phyloP scores from a whole-genome alignment of 2,329 filamentous ascomycete species.

The Magnaporthiopsis poae region DNA sequence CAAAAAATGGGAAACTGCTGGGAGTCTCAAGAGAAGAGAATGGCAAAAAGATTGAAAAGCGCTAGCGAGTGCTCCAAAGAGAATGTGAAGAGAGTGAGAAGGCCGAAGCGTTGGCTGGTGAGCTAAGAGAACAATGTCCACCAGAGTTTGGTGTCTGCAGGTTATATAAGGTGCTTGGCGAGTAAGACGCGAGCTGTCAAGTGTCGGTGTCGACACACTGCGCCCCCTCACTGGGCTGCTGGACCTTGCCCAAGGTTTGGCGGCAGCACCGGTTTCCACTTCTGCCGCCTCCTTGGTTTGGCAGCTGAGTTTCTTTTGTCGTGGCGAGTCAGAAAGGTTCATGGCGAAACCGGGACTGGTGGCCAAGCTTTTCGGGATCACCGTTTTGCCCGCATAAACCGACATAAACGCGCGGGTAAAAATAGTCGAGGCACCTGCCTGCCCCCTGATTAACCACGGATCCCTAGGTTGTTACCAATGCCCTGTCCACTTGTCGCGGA shows the following conservation, averaged over 20 bases:
- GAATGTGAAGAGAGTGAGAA: background rate
- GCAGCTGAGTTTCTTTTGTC: background rate
- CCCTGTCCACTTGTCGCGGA: too few species aligned
- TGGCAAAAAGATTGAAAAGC: background rate
- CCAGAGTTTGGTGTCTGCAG: background rate
- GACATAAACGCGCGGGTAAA: too few species aligned
- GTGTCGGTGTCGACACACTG: background rate
- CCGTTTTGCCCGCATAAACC: too few species aligned
- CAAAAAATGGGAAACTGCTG: background rate
- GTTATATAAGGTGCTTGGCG: background rate
- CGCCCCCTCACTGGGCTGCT: background rate
- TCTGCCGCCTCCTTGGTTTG: background rate
- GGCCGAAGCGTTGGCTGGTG: background rate
- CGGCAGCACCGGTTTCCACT: background rate
- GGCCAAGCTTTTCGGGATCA: too few species aligned
- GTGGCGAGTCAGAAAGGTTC: background rate
- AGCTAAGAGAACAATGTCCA: background rate
- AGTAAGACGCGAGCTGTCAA: background rate
- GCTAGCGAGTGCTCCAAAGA: background rate
- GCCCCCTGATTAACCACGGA: too few species aligned
- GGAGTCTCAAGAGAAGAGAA: background rate
- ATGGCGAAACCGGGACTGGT: background rate
- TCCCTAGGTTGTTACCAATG: too few species aligned
- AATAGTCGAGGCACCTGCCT: too few species aligned
- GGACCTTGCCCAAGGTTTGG: background rate